Percentiles rank a stretch among this genome's conserved stretches.
Conservation (phyloP, 176 grass and related monocot species). For the Oryza coarctata region DNA sequence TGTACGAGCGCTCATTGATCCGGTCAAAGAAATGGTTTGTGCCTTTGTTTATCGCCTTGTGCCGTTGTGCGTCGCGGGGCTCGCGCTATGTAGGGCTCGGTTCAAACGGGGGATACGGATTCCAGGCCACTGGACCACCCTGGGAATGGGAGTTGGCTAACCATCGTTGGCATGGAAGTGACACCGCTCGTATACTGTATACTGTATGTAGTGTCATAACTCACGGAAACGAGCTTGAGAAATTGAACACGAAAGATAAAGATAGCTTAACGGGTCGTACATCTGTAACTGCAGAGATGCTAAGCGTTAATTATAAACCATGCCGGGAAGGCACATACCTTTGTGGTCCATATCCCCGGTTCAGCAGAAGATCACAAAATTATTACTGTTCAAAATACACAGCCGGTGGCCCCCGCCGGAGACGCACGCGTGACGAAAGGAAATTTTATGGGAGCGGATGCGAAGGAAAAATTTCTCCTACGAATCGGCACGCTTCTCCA, state of each 20-base stretch:
- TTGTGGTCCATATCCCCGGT: not conserved
- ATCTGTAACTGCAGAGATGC: not conserved
- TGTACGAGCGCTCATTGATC: not conserved
- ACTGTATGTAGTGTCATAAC: not conserved
- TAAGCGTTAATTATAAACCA: not conserved
- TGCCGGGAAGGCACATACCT: not conserved
- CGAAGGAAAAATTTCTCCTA: not conserved
- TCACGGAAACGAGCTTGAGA: not conserved
- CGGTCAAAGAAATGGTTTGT: slow-evolving; percentile 14
- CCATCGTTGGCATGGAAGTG: not conserved
- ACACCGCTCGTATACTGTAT: not conserved
- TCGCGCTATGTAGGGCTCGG: not conserved
- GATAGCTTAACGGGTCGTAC: not conserved
- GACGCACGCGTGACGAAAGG: slow-evolving; percentile 35
- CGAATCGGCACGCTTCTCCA: not conserved
- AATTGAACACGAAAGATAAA: not conserved
- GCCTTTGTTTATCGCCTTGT: not conserved
- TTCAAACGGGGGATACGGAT: not conserved
- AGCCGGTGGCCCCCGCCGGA: too few relatives aligned
- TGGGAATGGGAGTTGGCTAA: not conserved
- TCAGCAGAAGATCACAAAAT: not conserved
- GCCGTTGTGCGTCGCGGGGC: not conserved
- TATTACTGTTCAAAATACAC: not conserved
- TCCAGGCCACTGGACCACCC: not conserved
- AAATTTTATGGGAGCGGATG: not conserved